Evolutionary conservation across 805 yeast species (phyloP).

Genomic region (Saccharomycopsis olivae): DNA sequence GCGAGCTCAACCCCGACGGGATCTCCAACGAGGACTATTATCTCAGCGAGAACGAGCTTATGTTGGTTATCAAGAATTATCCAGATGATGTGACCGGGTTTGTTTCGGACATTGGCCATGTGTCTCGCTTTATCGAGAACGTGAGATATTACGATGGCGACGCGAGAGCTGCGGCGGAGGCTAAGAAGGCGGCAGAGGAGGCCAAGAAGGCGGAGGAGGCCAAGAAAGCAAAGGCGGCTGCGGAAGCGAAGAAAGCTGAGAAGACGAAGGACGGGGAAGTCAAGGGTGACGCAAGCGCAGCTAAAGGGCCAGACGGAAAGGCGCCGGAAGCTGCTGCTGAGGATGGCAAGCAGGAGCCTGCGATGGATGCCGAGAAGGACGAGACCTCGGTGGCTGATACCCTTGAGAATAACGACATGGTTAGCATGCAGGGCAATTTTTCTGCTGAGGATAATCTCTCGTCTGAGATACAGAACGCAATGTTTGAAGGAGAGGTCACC

Average conservation of each 20-base stretch:
- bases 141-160: not conserved
- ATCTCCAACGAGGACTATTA: conserved; percentile 1
- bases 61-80: conserved; percentile 19
- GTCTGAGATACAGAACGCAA: too few relatives aligned
- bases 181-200: conserved; percentile 1
- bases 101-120: conserved; percentile 20
- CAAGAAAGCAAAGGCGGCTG: conserved; percentile 1
- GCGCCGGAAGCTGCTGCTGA: too few relatives aligned
- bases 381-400: too few relatives aligned
- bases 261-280: too few relatives aligned
- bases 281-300: too few relatives aligned
- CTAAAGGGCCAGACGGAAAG: too few relatives aligned
- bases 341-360: too few relatives aligned
- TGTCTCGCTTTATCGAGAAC: conserved; percentile 2
- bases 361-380: too few relatives aligned
- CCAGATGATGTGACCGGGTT: conserved; percentile 26
- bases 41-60: conserved; percentile 1
- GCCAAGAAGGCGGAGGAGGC: conserved; percentile 1
- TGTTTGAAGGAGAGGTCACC: too few relatives aligned
- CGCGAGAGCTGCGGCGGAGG: not conserved
- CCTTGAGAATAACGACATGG: too few relatives aligned
- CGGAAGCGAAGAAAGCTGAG: too few relatives aligned
- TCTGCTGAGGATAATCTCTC: not conserved
- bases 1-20: conserved; percentile 15
- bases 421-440: too few relatives aligned